These are phyloP conservation scores for Polygonum maritimum DNA, from an alignment of 148 eudicot species.

Conservation along the genomic window DNA sequence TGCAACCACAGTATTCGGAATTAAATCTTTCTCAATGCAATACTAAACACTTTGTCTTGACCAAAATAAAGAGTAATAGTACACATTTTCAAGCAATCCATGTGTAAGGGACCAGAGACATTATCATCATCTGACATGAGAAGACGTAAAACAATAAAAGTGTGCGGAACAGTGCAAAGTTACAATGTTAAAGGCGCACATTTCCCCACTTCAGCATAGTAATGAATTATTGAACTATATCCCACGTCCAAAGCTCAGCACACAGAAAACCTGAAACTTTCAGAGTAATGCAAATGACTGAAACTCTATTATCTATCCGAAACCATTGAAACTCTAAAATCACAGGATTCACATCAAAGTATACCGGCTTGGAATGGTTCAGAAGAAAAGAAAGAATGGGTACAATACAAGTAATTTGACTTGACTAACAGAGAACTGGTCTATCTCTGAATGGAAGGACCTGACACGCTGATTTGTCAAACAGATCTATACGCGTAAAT, in stretches of 20 bases:
- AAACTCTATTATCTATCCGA: background rate
- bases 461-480: background rate
- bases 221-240: constrained; percentile 6
- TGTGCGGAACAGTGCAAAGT: background rate
- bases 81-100: background rate
- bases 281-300: background rate
- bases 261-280: background rate
- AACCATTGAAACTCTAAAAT: background rate
- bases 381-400: background rate
- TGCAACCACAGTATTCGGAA: background rate
- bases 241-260: background rate
- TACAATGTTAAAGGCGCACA: background rate
- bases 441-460: background rate
- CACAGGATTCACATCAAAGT: background rate
- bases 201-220: background rate
- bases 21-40: background rate
- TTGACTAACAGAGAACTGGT: background rate
- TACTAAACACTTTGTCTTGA: background rate
- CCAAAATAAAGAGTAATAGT: background rate
- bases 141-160: background rate
- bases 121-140: background rate
- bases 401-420: background rate
- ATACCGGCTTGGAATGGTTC: background rate
- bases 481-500: background rate
- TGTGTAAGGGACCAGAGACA: background rate